phyloP scores from a whole-genome alignment of 257 asterid species.

The Penstemon barbatus region DNA sequence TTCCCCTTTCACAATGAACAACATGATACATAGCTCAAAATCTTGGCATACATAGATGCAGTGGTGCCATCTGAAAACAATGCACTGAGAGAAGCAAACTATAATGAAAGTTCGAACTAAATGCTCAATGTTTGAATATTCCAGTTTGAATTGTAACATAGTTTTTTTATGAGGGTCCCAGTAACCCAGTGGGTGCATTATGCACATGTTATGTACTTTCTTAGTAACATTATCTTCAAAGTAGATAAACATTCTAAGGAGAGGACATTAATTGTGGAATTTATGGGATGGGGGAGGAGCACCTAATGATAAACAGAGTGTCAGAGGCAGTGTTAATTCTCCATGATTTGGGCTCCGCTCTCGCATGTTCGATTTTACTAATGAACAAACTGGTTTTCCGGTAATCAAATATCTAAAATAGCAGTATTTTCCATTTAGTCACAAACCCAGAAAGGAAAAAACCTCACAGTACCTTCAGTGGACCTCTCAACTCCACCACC shows the following conservation, averaged over 20 bases:
- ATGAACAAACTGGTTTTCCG: neutral
- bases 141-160: neutral
- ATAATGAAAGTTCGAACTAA: conserved; percentile 5
- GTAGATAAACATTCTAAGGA: neutral
- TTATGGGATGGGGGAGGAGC: neutral
- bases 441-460: neutral
- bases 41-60: conserved; percentile 10
- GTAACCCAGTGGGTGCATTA: neutral
- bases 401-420: neutral
- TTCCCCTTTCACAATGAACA: conserved; percentile 21
- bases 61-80: conserved; percentile 16
- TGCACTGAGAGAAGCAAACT: conserved; percentile 7
- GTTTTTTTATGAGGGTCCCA: neutral
- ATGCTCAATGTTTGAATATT: neutral
- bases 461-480: neutral
- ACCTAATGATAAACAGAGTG: neutral
- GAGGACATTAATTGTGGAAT: neutral
- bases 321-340: neutral
- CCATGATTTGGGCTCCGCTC: neutral
- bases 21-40: conserved; percentile 20
- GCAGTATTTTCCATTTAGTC: neutral
- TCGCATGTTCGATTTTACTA: neutral
- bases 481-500: conserved; percentile 5
- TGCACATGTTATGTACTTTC: neutral
- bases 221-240: neutral